Evolutionary conservation across 139 green algal species (phyloP), one percentile per base, ranked within the genome.

Genomic region (Coelastrella sp.): DNA sequence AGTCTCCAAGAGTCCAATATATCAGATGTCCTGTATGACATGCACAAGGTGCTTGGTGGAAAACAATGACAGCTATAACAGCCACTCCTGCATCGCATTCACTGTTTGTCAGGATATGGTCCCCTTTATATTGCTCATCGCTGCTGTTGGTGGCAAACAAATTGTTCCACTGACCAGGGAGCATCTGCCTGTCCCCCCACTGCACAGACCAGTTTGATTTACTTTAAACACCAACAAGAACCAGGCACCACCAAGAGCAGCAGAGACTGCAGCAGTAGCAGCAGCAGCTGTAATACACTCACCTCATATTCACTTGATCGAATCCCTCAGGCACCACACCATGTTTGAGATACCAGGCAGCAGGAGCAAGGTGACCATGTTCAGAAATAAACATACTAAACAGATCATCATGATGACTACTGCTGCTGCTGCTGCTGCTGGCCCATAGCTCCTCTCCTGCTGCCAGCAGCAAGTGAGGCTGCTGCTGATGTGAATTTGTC

Each of bases 381-480:
- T 81, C 48, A 35, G 27, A 37, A 25, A 81, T 41, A 23, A 45
- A 50, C 7, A 25, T 25, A 32, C 35, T 37, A 50, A 81, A 81
- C 73, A 81, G n/a, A 6, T 68, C 50, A 21, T 25, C 19, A 23
- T 30, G 13, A 21, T 30, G 6, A 25, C 64, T 73, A 30, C 64
- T 73, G 64, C 64, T 73, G 43, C 72, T n/a, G 25, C 43, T 48
- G n/a, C 72, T 79, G 73, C 73, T 64, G 72, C 45, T 67, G 8
- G 71, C 71, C 71, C 71, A 79, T 9, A 79, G 43, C 71, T 79
- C 71, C 43, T 79, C 71, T 30, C 71, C 71, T 43, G 71, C 43
- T 25, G 50, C 23, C 41, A 79, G 71, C 71, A 79, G 71, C 41
- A 79, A 38, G 23, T 57, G 5, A 23, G 40, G 37, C 67, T 76